Evolutionary conservation across 192 early-diverging fungal genomes (phyloP), one percentile per base, ranked within the genome.

Genomic region (Backusella mclennaniae): DNA sequence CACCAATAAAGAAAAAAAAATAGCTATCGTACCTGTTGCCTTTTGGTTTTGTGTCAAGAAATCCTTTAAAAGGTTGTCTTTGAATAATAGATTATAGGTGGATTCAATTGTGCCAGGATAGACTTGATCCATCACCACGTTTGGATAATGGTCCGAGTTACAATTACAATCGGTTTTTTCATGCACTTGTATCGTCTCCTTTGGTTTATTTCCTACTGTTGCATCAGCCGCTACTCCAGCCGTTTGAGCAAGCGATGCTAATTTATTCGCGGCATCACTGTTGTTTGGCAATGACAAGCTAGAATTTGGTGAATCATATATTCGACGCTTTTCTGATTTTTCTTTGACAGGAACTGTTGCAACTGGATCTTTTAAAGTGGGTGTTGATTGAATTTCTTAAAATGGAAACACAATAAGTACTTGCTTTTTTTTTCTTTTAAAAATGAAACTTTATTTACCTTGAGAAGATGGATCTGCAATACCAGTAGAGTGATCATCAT

Each of bases 111-210:
- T 35, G 21, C 26, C 23, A 33, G 31, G 26, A 46, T 67, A 80
- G 26, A 71, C 74, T 6, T 78, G 66, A 42, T 75, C 42, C 73
- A 87, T 78, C n/a, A 75, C 82, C 3, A 75, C 63, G 31, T 79
- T 83, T 23, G 80, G 69, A 63, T 84, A 89, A 74, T 89, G 88
- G n/a, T 82, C 63, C 19, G 76, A 77, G 4, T 82, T 84, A 41
- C 76, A 79, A 29, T 75, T 76, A 77, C 88, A 89, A 56, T 77
- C 78, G 3, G 85, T 84, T 42, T 6, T 67, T 42, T 75, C 74
- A 23, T 74, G 33, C 14, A 66, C 31, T 63, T 41, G 73, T 39
- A 35, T 31, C 23, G 41, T 69, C 21, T 36, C 68, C n/a, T 23
- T 29, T 63, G 56, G 23, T 14, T 29, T 63, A 29, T 12, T 29